Evolutionary conservation across 2,329 filamentous ascomycete genomes (phyloP), one percentile per base, ranked within the genome.

Genomic region (Paramyrothecium roridum): DNA sequence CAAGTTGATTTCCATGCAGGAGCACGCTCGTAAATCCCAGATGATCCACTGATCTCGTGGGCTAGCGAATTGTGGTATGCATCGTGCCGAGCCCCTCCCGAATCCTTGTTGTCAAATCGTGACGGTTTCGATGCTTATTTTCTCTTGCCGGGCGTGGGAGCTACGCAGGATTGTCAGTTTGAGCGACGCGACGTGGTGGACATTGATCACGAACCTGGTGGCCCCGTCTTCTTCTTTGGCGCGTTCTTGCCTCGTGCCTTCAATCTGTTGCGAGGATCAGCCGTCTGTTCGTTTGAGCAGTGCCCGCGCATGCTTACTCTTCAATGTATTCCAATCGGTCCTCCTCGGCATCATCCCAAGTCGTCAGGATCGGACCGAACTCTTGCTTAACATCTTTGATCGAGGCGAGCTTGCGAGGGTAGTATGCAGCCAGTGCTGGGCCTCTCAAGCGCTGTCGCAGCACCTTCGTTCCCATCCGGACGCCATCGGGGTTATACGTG

Each of bases 391-490:
- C 73, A 61, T 96, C 90, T 62, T 84, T 82, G 58, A 96, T 83
- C 0, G 87, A 87, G 22, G 84, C 85, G 17, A 88, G 78, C 61
- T 79, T 88, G 61, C 87, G 85, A 2, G 95, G 95, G 71, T 99
- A 99, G 80, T 97, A 99, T 56, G 90, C 82, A 43, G 87, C 89
- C 61, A 97, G 76, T 0, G 89, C 77, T 30, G 92, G 90, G n/a
- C 95, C 95, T 67, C 84, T 86, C 59, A 98, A 80, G 67, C 93
- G 86, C 73, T 97, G 90, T 67, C 93, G 90, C 57, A 99, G 81
- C 70, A 99, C 81, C 75, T 95, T 96, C 78, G 95, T 97, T 67
- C 95, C 95, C 63, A 91, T 85, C 59, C 95, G 90, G 58, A 89
- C 73, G 63, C 86, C 80, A 54, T 91, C 82, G 23, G 95, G 95